Base-by-base conservation (phyloP, 192 early-diverging fungal genomes). In the Coemansia asiatica region DNA sequence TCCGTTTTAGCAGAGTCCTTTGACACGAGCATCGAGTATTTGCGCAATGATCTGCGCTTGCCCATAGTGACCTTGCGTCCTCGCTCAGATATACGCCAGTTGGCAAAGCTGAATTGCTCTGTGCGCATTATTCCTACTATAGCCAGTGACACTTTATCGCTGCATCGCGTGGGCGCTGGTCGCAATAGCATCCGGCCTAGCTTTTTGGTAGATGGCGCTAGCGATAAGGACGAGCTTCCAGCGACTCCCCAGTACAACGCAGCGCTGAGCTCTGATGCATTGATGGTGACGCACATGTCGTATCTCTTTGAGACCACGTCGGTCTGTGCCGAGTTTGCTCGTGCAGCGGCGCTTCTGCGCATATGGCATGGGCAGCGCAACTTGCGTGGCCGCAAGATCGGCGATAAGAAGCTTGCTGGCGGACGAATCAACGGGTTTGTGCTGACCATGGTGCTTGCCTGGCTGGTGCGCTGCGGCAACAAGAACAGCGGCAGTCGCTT, bases 161-260 rank as follows among this genome's bases (percentile, higher is more conserved):
- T 87, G 31, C 73, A 81, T 44, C 87, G 90, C 19, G 72, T 98
- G 63, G 84, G 89, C 13, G 95, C 94, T 16, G 83, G 71, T 8
- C 87, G 92, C 63, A 94, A 94, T 82, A 87, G 89, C 77, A 88
- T 97, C 29, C 88, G 95, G 15, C 82, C 86, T 4, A 60, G 77
- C 18, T 78, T 72, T n/a, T 57, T 78, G 12, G 61, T 49, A 19
- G 57, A 26, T 12, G 47, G 51, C 38, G 55, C 44, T 38, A 18
- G 35, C 29, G 68, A 58, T 21, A 56, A 44, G 9, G 65, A 38
- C 15, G 36, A 28, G 19, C 25, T 58, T 54, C 69, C 85, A 4
- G 71, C 94, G 0, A 98, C 96, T 19, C 93, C 95, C 26, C 90
- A 88, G 56, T 97, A 97, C 85, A 98, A 96, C 75, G 85, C 91